Conservation (phyloP, 371 early-diverging fungal genomes). For the Sporodiniella umbellata region DNA sequence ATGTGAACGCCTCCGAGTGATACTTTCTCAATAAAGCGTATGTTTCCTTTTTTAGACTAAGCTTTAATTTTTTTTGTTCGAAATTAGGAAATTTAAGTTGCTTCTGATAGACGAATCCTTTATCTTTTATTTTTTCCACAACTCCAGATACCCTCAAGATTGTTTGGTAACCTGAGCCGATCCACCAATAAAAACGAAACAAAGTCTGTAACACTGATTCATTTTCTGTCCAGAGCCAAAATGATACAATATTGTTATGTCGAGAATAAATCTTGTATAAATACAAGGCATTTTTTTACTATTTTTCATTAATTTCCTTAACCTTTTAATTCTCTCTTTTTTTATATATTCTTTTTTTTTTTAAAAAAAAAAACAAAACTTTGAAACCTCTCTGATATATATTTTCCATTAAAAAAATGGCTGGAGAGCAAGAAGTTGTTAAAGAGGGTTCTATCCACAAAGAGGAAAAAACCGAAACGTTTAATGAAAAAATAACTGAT, state of each 20-base stretch:
- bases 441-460: not conserved
- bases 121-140: too few species aligned
- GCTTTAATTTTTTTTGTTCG: not conserved
- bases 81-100: too few species aligned
- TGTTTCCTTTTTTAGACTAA: constrained; percentile 2
- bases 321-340: not conserved
- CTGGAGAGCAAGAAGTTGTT: not conserved
- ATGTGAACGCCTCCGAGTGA: not conserved
- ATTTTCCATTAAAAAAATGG: not conserved
- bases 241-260: not conserved
- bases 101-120: not conserved
- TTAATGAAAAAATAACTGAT: not conserved
- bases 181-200: not conserved
- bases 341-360: not conserved
- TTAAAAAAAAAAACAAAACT: not conserved
- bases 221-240: not conserved
- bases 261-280: not conserved
- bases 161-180: too few species aligned
- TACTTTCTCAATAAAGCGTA: not conserved
- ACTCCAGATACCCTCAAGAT: too few species aligned
- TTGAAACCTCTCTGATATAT: not conserved
- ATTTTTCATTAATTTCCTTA: not conserved
- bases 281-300: not conserved
- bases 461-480: not conserved
- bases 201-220: not conserved